Conservation (phyloP, 1,139 yeast genomes). For the Hemisphaericaspora xylanilytica region DNA sequence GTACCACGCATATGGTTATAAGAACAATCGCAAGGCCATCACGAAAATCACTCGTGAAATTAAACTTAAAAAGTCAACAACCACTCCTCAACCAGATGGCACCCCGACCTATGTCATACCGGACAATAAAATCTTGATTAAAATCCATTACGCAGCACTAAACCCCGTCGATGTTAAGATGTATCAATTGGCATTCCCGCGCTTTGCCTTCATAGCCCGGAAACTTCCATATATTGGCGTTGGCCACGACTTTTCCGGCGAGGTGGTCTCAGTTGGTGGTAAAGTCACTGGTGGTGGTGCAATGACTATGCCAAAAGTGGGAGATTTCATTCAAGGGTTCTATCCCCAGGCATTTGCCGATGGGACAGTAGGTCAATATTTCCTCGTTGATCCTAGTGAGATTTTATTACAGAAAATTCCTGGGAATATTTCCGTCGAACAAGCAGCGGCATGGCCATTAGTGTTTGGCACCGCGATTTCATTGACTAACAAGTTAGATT, state of each 20-base stretch:
- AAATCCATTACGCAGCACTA: conserved; percentile 56
- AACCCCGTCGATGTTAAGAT: conserved; percentile 69
- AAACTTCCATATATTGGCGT: conserved; percentile 36
- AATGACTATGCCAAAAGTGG: no score
- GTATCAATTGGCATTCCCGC: conserved; percentile 27
- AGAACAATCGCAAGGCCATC: conserved; percentile 14
- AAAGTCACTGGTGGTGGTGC: conserved; percentile 24
- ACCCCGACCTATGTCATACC: conserved; percentile 37
- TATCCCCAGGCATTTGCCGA: conserved; percentile 41
- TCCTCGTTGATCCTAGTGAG: conserved; percentile 39
- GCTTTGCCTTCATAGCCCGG: not conserved
- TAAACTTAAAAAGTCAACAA: conserved; percentile 16
- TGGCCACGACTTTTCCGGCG: conserved; percentile 72
- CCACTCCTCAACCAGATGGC: conserved; percentile 16
- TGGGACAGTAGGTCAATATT: conserved; percentile 51
- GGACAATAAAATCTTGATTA: conserved; percentile 51
- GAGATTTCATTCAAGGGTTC: conserved; percentile 67
- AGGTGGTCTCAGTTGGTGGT: conserved; percentile 55
- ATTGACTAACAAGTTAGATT: conserved; percentile 26
- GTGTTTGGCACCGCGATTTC: conserved; percentile 58
- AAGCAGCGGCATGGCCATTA: conserved; percentile 60
- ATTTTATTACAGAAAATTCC: conserved; percentile 49
- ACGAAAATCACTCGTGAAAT: conserved; percentile 15
- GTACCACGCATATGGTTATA: conserved; percentile 22
- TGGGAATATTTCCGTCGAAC: conserved; percentile 39